These are phyloP conservation scores for Funneliformis geosporum DNA, from an alignment of 192 early-diverging fungal genomes.

Conservation along the genomic window DNA sequence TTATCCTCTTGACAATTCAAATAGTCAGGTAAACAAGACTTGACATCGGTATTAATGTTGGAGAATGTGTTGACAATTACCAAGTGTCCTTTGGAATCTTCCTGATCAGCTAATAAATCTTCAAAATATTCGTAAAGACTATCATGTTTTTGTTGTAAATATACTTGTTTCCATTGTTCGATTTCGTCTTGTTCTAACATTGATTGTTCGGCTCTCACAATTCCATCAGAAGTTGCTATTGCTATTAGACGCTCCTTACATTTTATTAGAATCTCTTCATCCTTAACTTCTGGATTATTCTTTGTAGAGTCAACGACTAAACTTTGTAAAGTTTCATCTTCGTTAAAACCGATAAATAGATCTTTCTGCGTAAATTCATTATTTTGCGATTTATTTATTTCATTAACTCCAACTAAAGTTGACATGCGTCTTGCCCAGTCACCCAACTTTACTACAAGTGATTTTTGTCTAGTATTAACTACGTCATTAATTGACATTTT, in stretches of 20 bases:
- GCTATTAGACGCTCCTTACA: slow-evolving; percentile 29
- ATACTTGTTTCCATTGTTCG: slow-evolving; percentile 8
- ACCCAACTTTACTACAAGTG: neutral
- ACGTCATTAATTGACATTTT: slow-evolving; percentile 12
- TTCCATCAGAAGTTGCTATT: slow-evolving; percentile 32
- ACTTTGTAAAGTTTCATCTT: slow-evolving; percentile 28
- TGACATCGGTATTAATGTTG: slow-evolving; percentile 23
- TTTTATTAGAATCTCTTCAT: slow-evolving; percentile 8
- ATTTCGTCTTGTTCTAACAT: neutral
- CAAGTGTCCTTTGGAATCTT: neutral
- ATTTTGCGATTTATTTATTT: neutral
- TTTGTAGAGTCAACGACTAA: slow-evolving; percentile 7
- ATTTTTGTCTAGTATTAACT: neutral
- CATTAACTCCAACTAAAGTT: neutral
- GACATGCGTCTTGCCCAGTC: slow-evolving; percentile 25
- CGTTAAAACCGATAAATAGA: slow-evolving; percentile 29
- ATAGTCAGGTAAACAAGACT: neutral
- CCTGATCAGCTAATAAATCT: neutral
- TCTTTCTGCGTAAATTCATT: slow-evolving; percentile 10
- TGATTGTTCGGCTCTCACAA: slow-evolving; percentile 21
- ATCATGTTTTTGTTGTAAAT: slow-evolving; percentile 9
- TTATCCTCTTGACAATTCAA: neutral
- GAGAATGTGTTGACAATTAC: slow-evolving; percentile 27
- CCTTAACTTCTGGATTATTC: neutral
- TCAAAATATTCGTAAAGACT: slow-evolving; percentile 1